Evolutionary conservation across 2,329 filamentous ascomycete species (phyloP).

Genomic region (Diaporthe caulivora): DNA sequence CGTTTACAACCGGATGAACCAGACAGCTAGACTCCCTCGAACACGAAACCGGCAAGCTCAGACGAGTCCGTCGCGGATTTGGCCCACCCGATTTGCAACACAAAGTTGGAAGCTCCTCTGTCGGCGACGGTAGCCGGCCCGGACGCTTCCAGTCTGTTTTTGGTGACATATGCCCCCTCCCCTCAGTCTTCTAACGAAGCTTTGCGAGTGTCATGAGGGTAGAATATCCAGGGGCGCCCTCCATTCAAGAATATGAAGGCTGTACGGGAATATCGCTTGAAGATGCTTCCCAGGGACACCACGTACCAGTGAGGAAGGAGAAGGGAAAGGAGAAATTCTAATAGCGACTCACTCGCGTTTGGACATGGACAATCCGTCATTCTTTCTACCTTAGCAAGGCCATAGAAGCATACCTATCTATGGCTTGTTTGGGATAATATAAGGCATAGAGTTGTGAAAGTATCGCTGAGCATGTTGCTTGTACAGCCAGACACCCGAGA

Average conservation of each 20-base stretch:
- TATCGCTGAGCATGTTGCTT: no score
- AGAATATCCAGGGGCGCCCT: no score
- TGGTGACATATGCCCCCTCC: neutral
- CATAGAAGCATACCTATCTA: neutral
- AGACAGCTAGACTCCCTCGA: neutral
- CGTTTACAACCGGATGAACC: neutral
- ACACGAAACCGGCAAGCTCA: neutral
- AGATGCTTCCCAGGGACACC: neutral
- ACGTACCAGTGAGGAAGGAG: neutral
- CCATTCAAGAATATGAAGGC: no score
- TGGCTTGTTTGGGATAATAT: neutral
- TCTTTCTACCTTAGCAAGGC: neutral
- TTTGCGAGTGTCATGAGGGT: neutral
- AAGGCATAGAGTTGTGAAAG: neutral
- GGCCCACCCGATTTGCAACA: no score
- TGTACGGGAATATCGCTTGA: neutral
- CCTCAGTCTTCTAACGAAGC: no score
- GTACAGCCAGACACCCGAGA: neutral
- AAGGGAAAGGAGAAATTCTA: neutral
- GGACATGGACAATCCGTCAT: neutral
- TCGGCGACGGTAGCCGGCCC: neutral
- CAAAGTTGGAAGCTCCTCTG: neutral
- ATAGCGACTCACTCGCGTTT: neutral
- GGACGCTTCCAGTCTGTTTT: neutral
- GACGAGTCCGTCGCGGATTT: no score